Percentiles rank a stretch among this genome's conserved stretches.
phyloP scores from a whole-genome alignment of 2,329 filamentous ascomycete species.

The Trichoderma hamatum region DNA sequence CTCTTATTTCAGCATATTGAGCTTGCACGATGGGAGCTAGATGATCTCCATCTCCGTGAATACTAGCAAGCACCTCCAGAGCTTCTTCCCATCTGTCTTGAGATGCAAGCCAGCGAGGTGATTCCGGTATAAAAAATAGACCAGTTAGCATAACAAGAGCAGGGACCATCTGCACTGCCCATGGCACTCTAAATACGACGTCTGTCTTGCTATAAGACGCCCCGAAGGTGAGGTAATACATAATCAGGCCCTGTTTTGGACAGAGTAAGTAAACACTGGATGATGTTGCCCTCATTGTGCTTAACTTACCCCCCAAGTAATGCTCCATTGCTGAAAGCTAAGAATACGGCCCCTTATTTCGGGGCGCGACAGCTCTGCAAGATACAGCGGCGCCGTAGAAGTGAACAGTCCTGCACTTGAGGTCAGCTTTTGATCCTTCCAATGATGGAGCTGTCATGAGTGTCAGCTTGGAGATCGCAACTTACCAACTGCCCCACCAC shows the following conservation, averaged over 20 bases:
- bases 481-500: slow-evolving; percentile 10
- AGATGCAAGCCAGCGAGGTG: slow-evolving; percentile 14
- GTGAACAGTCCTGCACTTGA: not conserved
- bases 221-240: slow-evolving; percentile 18
- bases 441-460: not conserved
- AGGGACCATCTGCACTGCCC: slow-evolving; percentile 15
- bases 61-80: not conserved
- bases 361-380: not conserved
- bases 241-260: not conserved
- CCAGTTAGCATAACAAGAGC: not conserved
- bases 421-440: not conserved
- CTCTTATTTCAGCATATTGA: slow-evolving; percentile 14
- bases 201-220: not conserved
- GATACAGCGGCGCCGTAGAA: not conserved
- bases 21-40: slow-evolving; percentile 9
- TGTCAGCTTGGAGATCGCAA: not conserved
- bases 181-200: not conserved
- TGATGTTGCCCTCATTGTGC: not conserved
- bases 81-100: slow-evolving; percentile 19
- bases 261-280: not conserved
- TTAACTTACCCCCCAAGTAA: slow-evolving; percentile 5
- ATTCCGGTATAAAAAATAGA: slow-evolving; percentile 11
- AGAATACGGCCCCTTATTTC: slow-evolving; percentile 6
- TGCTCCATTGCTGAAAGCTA: slow-evolving; percentile 21
- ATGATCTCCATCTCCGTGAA: slow-evolving; percentile 5